These are phyloP conservation scores for Suillus luteus DNA, from an alignment of 768 basidiomycete genomes.

Conservation along the genomic window DNA sequence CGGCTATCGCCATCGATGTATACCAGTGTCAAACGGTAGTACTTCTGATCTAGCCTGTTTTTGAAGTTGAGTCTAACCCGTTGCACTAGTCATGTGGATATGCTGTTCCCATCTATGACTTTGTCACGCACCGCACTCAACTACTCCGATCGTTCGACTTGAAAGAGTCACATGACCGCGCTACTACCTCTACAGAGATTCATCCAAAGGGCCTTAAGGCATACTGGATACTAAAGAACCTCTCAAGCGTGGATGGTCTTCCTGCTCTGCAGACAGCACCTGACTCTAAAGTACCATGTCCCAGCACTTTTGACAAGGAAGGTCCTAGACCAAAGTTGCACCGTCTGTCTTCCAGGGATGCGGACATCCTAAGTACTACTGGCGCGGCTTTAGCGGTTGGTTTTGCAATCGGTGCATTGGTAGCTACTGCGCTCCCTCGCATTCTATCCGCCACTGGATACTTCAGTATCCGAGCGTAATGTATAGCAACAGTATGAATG, in stretches of 20 bases:
- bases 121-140: constrained; percentile 54
- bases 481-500: neutral
- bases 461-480: neutral
- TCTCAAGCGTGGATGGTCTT: constrained; percentile 58
- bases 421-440: constrained; percentile 13
- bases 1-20: constrained; percentile 61
- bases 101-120: constrained; percentile 62
- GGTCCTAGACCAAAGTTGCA: constrained; percentile 18
- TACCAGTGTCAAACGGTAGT: constrained; percentile 53
- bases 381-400: constrained; percentile 18
- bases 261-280: constrained; percentile 44
- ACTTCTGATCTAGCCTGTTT: neutral
- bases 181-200: constrained; percentile 19
- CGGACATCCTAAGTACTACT: neutral
- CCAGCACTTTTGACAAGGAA: constrained; percentile 23
- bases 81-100: constrained; percentile 64
- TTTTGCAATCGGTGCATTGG: constrained; percentile 21
- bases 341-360: neutral
- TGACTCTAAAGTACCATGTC: constrained; percentile 17
- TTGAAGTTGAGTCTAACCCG: neutral
- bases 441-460: neutral
- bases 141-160: constrained; percentile 44
- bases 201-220: constrained; percentile 43
- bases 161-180: constrained; percentile 45
- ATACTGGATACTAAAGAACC: constrained; percentile 57